These are phyloP conservation scores for Euphrasia confusa DNA, from an alignment of 257 asterid genomes.

Conservation along the genomic window DNA sequence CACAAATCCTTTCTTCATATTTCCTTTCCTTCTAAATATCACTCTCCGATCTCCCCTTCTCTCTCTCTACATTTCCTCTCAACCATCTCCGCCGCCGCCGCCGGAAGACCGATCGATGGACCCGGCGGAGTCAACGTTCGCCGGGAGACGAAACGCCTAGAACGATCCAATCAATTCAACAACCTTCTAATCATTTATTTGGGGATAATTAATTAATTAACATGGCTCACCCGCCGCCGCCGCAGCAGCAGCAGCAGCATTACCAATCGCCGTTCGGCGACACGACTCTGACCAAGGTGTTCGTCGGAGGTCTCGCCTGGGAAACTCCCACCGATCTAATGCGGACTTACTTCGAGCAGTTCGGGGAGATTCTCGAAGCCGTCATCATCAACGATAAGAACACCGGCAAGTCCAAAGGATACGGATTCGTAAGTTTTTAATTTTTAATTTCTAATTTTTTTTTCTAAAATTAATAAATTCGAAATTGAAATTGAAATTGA, in stretches of 20 bases:
- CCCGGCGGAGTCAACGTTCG: not conserved
- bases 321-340: constrained; percentile 87
- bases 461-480: not conserved
- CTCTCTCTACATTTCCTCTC: constrained; percentile 21
- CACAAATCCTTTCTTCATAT: constrained; percentile 33
- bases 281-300: constrained; percentile 86
- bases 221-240: constrained; percentile 36
- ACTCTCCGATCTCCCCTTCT: constrained; percentile 19
- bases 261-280: constrained; percentile 98
- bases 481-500: not conserved
- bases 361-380: constrained; percentile 94
- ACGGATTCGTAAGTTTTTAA: constrained; percentile 70
- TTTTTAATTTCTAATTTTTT: not conserved
- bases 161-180: no score
- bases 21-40: constrained; percentile 13
- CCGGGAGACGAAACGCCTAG: not conserved
- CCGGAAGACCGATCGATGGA: not conserved
- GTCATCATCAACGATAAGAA: constrained; percentile 91
- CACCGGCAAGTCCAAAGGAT: constrained; percentile 94
- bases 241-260: constrained; percentile 47
- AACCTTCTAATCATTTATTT: no score
- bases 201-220: not conserved
- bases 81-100: not conserved
- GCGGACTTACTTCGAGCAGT: constrained; percentile 73
- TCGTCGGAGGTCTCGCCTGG: constrained; percentile 99